These are phyloP conservation scores for Silene vulgaris DNA, from an alignment of 179 eudicot genomes.

Conservation along the genomic window DNA sequence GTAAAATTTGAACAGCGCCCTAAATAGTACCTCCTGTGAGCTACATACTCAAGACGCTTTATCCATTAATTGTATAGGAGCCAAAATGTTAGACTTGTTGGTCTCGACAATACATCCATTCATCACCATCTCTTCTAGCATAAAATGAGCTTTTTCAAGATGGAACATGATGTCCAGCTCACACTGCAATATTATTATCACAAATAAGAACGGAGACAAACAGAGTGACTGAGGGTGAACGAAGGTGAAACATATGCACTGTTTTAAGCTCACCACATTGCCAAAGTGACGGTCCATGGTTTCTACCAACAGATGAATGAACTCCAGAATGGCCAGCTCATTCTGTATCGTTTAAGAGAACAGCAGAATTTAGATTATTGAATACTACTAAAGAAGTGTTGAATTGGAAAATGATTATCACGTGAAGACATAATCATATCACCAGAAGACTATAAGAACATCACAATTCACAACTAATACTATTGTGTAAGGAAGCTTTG, in stretches of 20 bases:
- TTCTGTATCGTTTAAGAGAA: constrained; percentile 39
- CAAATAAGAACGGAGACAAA: constrained; percentile 2
- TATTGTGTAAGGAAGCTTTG: too few relatives aligned
- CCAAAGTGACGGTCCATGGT: constrained; percentile 99
- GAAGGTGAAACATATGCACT: not conserved
- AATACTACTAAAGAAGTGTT: not conserved
- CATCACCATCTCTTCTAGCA: constrained; percentile 99
- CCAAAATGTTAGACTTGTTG: constrained; percentile 77
- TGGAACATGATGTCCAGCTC: constrained; percentile 99
- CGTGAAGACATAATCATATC: too few relatives aligned
- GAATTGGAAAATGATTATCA: not conserved
- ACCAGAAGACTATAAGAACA: not conserved
- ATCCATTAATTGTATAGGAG: constrained; percentile 91
- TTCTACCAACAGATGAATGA: constrained; percentile 88
- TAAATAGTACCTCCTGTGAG: constrained; percentile 10
- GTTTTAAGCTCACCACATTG: constrained; percentile 62
- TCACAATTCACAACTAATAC: too few relatives aligned
- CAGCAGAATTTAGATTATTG: not conserved
- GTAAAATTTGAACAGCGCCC: constrained; percentile 21
- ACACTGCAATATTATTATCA: constrained; percentile 48
- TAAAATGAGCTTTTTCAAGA: constrained; percentile 93
- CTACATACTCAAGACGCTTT: constrained; percentile 48
- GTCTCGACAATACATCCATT: constrained; percentile 96
- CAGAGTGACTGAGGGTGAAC: not conserved
- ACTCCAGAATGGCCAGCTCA: constrained; percentile 93